Base-by-base conservation (phyloP, 1,284 basidiomycete genomes). In the Austropuccinia psidii region DNA sequence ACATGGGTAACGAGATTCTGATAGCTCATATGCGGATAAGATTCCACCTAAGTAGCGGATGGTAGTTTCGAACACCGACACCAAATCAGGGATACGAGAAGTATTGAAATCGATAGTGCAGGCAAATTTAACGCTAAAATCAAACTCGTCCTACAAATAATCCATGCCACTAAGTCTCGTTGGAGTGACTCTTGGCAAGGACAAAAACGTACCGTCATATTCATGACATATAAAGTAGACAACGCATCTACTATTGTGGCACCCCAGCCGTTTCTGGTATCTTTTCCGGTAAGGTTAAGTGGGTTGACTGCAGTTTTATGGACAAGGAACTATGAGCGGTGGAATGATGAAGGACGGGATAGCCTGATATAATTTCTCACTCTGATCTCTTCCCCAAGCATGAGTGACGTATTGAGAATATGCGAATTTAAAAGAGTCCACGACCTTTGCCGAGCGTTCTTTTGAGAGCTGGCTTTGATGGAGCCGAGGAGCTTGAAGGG, bases 161-260 rank as follows among this genome's bases (percentile, higher is more conserved):
- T 1, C 5, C 7, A 21, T n/a, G 8, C 5, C n/a, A 15, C n/a
- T 11, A 45, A 4, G 5, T 50, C 47, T 7, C 15, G 47, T n/a
- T 50, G 21, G 27, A 50, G 83, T 80, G 11, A 83, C 81, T 49
- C 4, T 49, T 15, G 13, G 19, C 45, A 8, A 21, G 6, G 21
- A 7, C n/a, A 50, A 27, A 21, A 50, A 55, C 54, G 17, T 31
- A 55, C 85, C n/a, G 87, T 81, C 13, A 95, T 84, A 31, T 85
- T 88, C 89, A 97, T 90, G 66, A 97, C 82, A 31, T 91, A 84
- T 82, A 97, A 88, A 0, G 93, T 96, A 79, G 95, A 92, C 19
- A 96, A 85, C 2, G 89, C 86, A 78, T 92, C 90, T 75, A 90
- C 85, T 66, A 88, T 85, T 0, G 89, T 89, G 0, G 93, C 88